Conservation (phyloP, 2,329 filamentous ascomycete genomes). For the Colletotrichum navitas region DNA sequence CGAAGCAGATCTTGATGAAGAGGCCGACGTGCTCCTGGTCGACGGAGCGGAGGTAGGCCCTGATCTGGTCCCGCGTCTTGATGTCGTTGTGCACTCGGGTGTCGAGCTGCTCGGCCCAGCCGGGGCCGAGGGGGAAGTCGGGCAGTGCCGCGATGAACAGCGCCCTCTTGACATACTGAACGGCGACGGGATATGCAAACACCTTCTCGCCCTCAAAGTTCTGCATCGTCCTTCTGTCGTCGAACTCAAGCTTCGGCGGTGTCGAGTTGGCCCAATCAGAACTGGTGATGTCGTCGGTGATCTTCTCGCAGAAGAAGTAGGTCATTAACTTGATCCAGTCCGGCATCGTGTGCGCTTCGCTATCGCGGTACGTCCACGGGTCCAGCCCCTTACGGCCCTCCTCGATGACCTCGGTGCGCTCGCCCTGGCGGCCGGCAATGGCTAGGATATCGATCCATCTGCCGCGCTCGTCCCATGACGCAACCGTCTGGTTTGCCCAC, state of each 20-base stretch:
- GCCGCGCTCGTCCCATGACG: conserved; percentile 81
- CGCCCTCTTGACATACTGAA: conserved; percentile 74
- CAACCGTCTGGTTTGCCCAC: conserved; percentile 89
- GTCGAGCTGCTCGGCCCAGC: conserved; percentile 88
- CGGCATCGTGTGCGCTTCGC: conserved; percentile 52
- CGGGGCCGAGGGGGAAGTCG: conserved; percentile 74
- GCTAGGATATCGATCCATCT: conserved; percentile 93
- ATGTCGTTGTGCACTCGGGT: conserved; percentile 78
- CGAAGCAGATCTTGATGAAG: conserved; percentile 68
- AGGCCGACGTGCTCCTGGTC: conserved; percentile 55
- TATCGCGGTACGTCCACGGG: conserved; percentile 64
- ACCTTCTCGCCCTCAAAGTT: conserved; percentile 63
- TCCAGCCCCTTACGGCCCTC: conserved; percentile 92
- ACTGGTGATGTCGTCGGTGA: conserved; percentile 24
- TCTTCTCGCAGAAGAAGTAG: conserved; percentile 59
- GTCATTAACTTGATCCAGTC: conserved; percentile 65
- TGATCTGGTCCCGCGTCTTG: conserved; percentile 70
- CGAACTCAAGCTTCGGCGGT: conserved; percentile 37
- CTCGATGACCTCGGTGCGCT: conserved; percentile 86
- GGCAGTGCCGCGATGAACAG: conserved; percentile 63
- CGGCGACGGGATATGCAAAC: conserved; percentile 74
- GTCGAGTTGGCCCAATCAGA: conserved; percentile 10
- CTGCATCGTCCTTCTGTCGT: conserved; percentile 53
- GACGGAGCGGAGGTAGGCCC: conserved; percentile 61
- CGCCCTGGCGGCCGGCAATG: conserved; percentile 72